phyloP scores from a whole-genome alignment of 257 asterid genomes.

The Solanum tarapatanum region DNA sequence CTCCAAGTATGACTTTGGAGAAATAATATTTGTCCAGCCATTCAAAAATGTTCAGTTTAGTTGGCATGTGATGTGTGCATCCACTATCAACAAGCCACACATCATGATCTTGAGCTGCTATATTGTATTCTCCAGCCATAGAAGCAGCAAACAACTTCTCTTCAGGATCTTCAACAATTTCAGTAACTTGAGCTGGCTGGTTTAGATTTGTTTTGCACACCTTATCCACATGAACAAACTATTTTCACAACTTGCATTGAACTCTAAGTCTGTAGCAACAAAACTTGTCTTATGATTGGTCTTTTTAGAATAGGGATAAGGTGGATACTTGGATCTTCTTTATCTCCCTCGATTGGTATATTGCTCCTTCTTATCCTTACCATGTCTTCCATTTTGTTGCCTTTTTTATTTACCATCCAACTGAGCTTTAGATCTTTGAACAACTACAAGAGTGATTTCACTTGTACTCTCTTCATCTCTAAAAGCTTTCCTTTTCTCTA shows the following conservation, averaged over 20 bases:
- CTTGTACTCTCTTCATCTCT: not conserved
- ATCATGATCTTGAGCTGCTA: not conserved
- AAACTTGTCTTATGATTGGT: not conserved
- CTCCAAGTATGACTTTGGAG: no score
- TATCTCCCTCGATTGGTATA: not conserved
- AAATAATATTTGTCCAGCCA: no score
- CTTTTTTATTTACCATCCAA: not conserved
- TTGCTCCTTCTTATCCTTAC: not conserved
- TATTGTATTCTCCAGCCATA: not conserved
- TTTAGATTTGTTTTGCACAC: no score
- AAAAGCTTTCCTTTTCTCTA: no score
- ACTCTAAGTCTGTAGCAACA: not conserved
- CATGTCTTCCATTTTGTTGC: no score
- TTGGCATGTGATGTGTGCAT: not conserved
- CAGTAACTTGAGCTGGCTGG: no score
- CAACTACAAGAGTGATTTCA: not conserved
- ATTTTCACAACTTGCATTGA: not conserved
- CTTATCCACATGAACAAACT: not conserved
- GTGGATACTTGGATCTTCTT: not conserved
- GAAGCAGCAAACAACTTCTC: not conserved
- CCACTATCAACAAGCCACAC: no score
- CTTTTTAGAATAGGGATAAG: no score
- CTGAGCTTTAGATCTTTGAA: not conserved
- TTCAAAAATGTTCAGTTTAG: no score
- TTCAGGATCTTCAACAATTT: no score